Evolutionary conservation across 1,284 basidiomycete species (phyloP).

Genomic region (Pseudozyma sp.): DNA sequence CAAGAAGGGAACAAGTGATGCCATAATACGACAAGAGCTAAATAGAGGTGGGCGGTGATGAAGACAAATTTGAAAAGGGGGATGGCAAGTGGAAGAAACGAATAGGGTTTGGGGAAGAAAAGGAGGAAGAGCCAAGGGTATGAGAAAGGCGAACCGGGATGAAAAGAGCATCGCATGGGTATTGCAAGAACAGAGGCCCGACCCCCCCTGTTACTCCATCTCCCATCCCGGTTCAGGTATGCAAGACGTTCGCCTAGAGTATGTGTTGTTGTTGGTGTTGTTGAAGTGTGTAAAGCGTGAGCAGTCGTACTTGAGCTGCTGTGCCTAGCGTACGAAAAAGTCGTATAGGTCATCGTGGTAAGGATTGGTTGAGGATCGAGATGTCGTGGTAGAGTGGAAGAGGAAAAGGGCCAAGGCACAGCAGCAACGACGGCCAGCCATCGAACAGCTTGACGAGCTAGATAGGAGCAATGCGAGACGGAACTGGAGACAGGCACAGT

Average conservation of each 20-base stretch:
- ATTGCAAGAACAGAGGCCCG: conserved; percentile 58
- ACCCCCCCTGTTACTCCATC: conserved; percentile 59
- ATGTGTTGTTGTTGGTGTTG: conserved; percentile 3
- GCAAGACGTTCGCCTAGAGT: conserved; percentile 48
- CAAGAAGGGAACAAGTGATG: neutral
- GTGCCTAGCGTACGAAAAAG: conserved; percentile 7
- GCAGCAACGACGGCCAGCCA: conserved; percentile 37
- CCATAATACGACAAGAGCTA: neutral
- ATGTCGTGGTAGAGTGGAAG: neutral
- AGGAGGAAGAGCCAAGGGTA: conserved; percentile 31
- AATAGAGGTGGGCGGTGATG: conserved; percentile 29
- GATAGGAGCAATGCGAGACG: conserved; percentile 1
- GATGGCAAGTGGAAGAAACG: conserved; percentile 18
- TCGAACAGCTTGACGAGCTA: conserved; percentile 3
- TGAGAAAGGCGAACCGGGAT: conserved; percentile 37
- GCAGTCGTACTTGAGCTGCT: conserved; percentile 19
- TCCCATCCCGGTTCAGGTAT: conserved; percentile 54
- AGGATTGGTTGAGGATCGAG: neutral
- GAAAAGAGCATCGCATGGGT: conserved; percentile 58
- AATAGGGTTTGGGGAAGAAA: conserved; percentile 1
- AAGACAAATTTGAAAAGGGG: conserved; percentile 13
- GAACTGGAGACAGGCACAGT: neutral
- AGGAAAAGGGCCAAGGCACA: conserved; percentile 11
- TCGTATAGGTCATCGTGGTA: neutral
- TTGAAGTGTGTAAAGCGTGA: conserved; percentile 23